A percentile compares a stretch with the other conserved stretches of the same genome.
phyloP scores from a whole-genome alignment of 768 basidiomycete genomes.

The Auricularia sp. region DNA sequence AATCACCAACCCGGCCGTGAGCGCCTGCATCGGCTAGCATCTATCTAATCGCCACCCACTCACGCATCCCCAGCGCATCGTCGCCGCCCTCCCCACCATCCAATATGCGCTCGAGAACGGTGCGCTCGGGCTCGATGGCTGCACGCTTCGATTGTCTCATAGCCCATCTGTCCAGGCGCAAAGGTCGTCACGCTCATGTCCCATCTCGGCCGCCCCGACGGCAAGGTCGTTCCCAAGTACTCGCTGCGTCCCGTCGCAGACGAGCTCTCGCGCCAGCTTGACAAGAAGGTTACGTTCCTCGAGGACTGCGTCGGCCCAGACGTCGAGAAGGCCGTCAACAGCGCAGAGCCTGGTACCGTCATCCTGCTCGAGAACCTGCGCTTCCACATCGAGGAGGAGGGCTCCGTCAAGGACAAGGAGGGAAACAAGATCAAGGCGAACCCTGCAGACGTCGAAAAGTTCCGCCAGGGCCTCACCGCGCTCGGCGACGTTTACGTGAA shows the following conservation, averaged over 20 bases:
- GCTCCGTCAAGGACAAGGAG: constrained; percentile 85
- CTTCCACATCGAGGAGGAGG: constrained; percentile 98
- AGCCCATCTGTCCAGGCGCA: constrained; percentile 43
- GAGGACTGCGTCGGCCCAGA: constrained; percentile 78
- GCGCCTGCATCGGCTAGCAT: constrained; percentile 21
- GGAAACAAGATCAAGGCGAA: constrained; percentile 94
- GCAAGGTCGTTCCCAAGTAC: constrained; percentile 79
- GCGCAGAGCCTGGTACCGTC: constrained; percentile 54
- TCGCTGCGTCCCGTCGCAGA: constrained; percentile 78
- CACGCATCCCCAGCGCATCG: constrained; percentile 62
- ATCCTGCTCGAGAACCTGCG: constrained; percentile 95
- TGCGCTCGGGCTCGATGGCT: constrained; percentile 17
- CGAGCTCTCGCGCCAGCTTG: constrained; percentile 68
- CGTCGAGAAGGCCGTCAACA: constrained; percentile 67
- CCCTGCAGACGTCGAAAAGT: constrained; percentile 63
- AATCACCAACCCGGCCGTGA: constrained; percentile 93
- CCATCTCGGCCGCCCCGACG: constrained; percentile 94
- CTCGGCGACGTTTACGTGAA: constrained; percentile 97
- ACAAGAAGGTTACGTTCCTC: constrained; percentile 68
- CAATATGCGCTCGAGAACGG: constrained; percentile 85
- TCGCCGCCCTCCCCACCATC: constrained; percentile 92
- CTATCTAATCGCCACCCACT: constrained; percentile 5
- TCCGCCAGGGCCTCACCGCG: constrained; percentile 78
- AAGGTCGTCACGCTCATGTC: constrained; percentile 88
- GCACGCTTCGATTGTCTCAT: constrained; percentile 2